phyloP scores from a whole-genome alignment of 257 asterid species.

The Lycium barbarum region DNA sequence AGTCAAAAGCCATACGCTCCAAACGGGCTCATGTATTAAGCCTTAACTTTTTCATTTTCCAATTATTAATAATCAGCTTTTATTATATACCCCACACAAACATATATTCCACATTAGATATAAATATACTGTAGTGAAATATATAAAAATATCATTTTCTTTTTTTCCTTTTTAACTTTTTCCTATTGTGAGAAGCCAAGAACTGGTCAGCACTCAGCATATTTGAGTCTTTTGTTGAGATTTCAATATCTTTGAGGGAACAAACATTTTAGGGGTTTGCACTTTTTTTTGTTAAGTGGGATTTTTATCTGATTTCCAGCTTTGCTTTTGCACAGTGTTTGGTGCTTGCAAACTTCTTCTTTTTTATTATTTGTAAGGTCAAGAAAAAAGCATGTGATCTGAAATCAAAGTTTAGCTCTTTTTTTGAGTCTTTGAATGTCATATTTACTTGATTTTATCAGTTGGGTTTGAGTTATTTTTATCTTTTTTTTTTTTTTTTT shows the following conservation, averaged over 20 bases:
- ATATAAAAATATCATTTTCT: slow-evolving; percentile 21
- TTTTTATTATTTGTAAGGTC: slow-evolving; percentile 26
- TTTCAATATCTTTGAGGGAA: slow-evolving; percentile 48
- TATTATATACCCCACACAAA: slow-evolving; percentile 29
- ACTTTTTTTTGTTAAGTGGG: slow-evolving; percentile 48
- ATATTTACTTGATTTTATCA: slow-evolving; percentile 29
- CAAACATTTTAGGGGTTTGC: slow-evolving; percentile 46
- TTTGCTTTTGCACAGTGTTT: slow-evolving; percentile 28
- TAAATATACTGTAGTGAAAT: slow-evolving; percentile 14
- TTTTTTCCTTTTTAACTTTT: slow-evolving; percentile 42
- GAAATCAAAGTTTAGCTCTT: slow-evolving; percentile 25
- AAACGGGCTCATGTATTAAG: no score
- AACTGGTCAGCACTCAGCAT: slow-evolving; percentile 57
- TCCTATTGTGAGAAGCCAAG: slow-evolving; percentile 33
- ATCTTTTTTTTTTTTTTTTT: slow-evolving; percentile 8
- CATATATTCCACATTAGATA: slow-evolving; percentile 30
- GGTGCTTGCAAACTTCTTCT: not conserved
- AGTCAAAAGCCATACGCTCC: no score
- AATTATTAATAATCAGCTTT: slow-evolving; percentile 31
- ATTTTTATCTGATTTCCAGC: slow-evolving; percentile 33
- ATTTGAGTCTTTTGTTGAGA: slow-evolving; percentile 54
- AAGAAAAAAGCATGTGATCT: slow-evolving; percentile 36
- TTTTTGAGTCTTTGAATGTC: slow-evolving; percentile 36
- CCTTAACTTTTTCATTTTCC: not conserved
- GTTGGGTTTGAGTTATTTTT: slow-evolving; percentile 41